Conservation (phyloP, 192 early-diverging fungal species). For the Diversispora eburnea region DNA sequence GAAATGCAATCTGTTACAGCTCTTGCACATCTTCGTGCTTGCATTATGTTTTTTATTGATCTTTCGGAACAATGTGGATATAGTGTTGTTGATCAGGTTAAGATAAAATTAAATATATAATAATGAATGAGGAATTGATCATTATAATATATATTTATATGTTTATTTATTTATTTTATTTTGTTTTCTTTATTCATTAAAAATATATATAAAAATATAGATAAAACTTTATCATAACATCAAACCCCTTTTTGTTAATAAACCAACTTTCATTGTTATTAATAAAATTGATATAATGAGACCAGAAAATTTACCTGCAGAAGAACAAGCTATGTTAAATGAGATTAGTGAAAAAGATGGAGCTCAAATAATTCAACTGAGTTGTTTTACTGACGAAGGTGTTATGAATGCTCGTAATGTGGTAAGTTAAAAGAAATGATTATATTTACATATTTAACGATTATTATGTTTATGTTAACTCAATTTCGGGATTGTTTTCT, state of each 20-base stretch:
- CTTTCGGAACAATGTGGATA: slow-evolving; percentile 98
- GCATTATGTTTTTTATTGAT: slow-evolving; percentile 97
- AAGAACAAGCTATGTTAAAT: slow-evolving; percentile 74
- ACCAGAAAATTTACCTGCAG: slow-evolving; percentile 71
- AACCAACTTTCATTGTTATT: slow-evolving; percentile 90
- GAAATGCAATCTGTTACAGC: slow-evolving; percentile 99
- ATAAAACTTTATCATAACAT: slow-evolving; percentile 88
- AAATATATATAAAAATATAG: slow-evolving; percentile 21
- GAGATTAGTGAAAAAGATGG: slow-evolving; percentile 61
- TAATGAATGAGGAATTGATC: too few relatives aligned
- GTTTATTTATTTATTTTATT: background rate
- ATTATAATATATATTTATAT: too few relatives aligned
- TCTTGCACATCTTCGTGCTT: slow-evolving; percentile 93
- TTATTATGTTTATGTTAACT: too few relatives aligned
- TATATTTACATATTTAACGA: background rate
- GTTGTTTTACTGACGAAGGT: slow-evolving; percentile 90
- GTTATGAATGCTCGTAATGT: slow-evolving; percentile 94
- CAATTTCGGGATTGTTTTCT: background rate
- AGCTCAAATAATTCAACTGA: slow-evolving; percentile 77
- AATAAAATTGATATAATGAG: slow-evolving; percentile 94
- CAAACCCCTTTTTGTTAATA: slow-evolving; percentile 98
- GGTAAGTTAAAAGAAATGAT: slow-evolving; percentile 1
- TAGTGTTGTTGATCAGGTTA: slow-evolving; percentile 83
- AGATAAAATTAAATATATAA: background rate
- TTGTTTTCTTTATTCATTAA: slow-evolving; percentile 3